Conservation (phyloP, 2,329 filamentous ascomycete species). For the Penicillium sp. region DNA sequence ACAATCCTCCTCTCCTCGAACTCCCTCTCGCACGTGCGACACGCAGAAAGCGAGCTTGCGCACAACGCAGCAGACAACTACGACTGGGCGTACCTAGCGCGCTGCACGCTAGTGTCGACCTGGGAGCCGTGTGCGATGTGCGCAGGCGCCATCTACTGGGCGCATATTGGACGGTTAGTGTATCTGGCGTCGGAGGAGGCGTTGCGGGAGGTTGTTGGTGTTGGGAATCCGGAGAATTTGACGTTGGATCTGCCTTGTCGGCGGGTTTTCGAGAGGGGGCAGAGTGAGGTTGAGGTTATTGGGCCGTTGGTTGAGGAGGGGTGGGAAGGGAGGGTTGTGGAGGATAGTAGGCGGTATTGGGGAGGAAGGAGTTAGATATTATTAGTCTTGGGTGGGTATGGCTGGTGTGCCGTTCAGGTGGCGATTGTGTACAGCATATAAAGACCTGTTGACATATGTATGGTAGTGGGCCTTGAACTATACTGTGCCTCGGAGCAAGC, state of each 20-base stretch:
- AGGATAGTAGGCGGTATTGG: conserved; percentile 51
- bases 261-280: conserved; percentile 48
- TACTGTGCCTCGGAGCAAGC: too few species aligned
- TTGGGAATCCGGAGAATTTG: conserved; percentile 52
- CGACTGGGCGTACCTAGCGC: conserved; percentile 48
- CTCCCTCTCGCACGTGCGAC: conserved; percentile 54
- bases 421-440: neutral
- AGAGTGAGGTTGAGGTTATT: conserved; percentile 51
- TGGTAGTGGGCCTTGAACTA: neutral
- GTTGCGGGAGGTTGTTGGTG: conserved; percentile 47
- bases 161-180: conserved; percentile 53
- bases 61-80: conserved; percentile 51
- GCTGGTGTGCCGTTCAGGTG: neutral
- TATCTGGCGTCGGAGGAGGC: conserved; percentile 52
- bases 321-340: conserved; percentile 46
- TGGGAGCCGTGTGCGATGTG: conserved; percentile 60
- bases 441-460: neutral
- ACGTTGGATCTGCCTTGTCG: conserved; percentile 52
- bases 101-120: conserved; percentile 52
- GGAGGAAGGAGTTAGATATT: neutral
- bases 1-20: conserved; percentile 50
- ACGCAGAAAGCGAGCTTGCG: conserved; percentile 52
- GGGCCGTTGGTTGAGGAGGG: conserved; percentile 42
- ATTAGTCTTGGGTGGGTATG: neutral
- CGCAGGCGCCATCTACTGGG: conserved; percentile 50